Percentiles rank a stretch among this genome's conserved stretches.
Conservation (phyloP, 1,284 basidiomycete species). For the Ustilago nuda region DNA sequence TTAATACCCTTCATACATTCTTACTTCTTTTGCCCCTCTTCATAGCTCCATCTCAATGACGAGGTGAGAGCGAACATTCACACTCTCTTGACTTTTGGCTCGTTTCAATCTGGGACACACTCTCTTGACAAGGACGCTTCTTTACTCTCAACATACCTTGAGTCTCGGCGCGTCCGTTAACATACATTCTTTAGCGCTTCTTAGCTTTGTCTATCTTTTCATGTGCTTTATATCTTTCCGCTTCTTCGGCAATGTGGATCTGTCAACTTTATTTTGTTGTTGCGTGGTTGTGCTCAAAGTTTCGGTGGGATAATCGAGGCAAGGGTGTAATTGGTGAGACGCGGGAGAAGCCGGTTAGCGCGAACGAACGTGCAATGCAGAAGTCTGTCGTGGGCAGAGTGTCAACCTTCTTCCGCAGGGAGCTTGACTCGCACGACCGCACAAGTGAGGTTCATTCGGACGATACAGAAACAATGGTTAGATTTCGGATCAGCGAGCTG, state of each 20-base stretch:
- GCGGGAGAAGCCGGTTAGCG: too few species aligned
- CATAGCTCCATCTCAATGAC: background rate
- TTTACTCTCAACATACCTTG: background rate
- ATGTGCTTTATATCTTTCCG: slow-evolving; percentile 1
- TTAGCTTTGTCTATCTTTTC: background rate
- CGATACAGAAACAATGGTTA: too few species aligned
- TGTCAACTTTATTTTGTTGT: background rate
- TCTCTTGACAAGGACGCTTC: slow-evolving; percentile 1
- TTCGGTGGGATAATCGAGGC: too few species aligned
- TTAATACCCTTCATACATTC: background rate
- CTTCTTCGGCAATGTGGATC: background rate
- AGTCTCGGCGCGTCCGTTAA: background rate
- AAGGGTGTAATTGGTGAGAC: too few species aligned
- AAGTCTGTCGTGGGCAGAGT: too few species aligned
- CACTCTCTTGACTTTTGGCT: slow-evolving; percentile 5
- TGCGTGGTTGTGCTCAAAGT: too few species aligned
- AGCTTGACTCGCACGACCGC: too few species aligned
- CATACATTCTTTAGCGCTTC: slow-evolving; percentile 3
- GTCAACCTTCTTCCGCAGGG: too few species aligned
- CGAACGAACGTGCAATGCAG: too few species aligned
- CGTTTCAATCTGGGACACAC: slow-evolving; percentile 3
- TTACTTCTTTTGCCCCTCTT: background rate
- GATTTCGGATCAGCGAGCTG: too few species aligned
- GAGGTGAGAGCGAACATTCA: background rate
- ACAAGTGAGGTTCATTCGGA: too few species aligned